Evolutionary conservation across 2,329 filamentous ascomycete genomes (phyloP), one percentile per base, ranked within the genome.

Genomic region (Aaosphaeria pasadenensis): DNA sequence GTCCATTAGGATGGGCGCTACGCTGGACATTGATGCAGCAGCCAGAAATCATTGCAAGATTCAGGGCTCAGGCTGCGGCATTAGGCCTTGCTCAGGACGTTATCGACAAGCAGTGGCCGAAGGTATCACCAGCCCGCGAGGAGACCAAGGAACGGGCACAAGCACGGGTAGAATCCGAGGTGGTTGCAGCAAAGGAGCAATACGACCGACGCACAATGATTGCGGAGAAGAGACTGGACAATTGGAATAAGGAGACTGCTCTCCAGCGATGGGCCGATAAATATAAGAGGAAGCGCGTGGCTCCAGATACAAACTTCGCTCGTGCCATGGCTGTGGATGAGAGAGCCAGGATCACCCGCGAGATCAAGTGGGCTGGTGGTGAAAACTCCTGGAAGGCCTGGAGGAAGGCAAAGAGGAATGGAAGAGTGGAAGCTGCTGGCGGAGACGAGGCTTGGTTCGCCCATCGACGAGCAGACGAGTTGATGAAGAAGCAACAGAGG

Each of bases 11-110:
- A 5, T 99, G 94, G 94, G 83, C 86, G 59, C 74, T 99, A 63
- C 79, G 94, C 55, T 96, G 91, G 88, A 82, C 88, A 53, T 77
- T 99, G 52, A 90, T 96, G 86, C 89, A 92, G 74, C 91, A 85
- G 4, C 74, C 77, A 1, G 73, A 74, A 17, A 80, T 95, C 44
- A 83, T 85, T 67, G 79, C 80, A 56, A 77, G 81, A 55, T 88
- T 91, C 64, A 79, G 80, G 39, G 67, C 73, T 43, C 79, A 96
- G 74, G 77, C 90, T 51, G 73, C 76, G 49, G 74, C 74, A 17
- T 68, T 94, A 43, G 88, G 89, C 0, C 64, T 96, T 49, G 78
- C 80, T 5, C 74, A 78, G 42, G 59, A 60, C 7, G 58, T 56
- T 6, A 66, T 69, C 42, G 61, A 67, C 45, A 54, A 58, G 36